Base-by-base conservation (phyloP, 106 monocot species). In the Vanilla planifolia region DNA sequence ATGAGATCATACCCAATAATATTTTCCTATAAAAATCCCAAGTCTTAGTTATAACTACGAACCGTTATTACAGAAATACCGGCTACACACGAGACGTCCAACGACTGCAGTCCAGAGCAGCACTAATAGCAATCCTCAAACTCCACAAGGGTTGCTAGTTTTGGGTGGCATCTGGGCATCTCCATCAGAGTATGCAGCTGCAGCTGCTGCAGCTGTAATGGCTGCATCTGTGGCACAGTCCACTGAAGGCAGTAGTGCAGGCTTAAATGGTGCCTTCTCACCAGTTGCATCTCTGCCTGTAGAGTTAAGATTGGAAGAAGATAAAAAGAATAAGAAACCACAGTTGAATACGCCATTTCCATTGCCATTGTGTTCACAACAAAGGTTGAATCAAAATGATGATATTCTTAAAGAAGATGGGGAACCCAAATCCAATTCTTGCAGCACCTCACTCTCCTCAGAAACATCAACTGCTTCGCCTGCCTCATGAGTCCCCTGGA, bases 81-180 rank as follows among this genome's bases (percentile, higher is more conserved):
- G 77, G 35, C 62, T 78, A 2, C 77, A 78, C 24, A 67, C 77
- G 1, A 72, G 62, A 48, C 13, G 60, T 14, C 64, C 65, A 24
- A 1, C 28, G 9, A 24, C 61, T 6, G 13, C 15, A 24, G 14
- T 11, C 6, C 55, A 55, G 13, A 55, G 55, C 55, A 48, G 14
- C 51, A 52, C 55, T 11, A 40, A 26, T 48, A 26, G 8, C 55
- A 26, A 30, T 56, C 51, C 32, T 42, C 25, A 40, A 17, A 71
- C 40, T 21, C 24, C 55, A 0, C 65, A 64, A 0, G 73, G 70
- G 57, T 55, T 80, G 13, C 39, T 75, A 13, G 48, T 75, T 47
- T 63, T 67, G 3, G 63, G 75, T 27, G 71, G 80, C 29, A 51
- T 80, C 4, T 80, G 75, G 75, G 62, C 68, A 0, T 71, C 75